Percentiles rank a stretch among this genome's conserved stretches.
phyloP scores from a whole-genome alignment of 2,329 filamentous ascomycete species.

The Colletotrichum gloeosporioides region DNA sequence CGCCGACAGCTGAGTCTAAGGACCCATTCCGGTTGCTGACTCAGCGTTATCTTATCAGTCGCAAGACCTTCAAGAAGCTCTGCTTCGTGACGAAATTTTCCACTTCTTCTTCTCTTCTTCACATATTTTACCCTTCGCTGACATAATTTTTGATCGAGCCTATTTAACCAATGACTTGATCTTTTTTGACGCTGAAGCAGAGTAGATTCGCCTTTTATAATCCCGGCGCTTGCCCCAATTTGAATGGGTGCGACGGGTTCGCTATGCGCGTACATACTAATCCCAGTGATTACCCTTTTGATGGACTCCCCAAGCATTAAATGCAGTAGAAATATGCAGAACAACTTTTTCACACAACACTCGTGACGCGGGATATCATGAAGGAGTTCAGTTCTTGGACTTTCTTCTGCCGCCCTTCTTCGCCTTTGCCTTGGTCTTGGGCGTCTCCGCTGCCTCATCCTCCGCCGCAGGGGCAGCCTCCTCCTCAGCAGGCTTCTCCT shows the following conservation, averaged over 20 bases:
- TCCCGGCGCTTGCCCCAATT: conserved; percentile 55
- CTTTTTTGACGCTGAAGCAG: conserved; percentile 58
- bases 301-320: neutral
- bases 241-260: conserved; percentile 61
- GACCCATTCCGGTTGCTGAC: neutral
- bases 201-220: conserved; percentile 63
- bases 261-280: conserved; percentile 63
- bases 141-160: conserved; percentile 39
- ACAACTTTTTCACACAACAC: neutral
- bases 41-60: conserved; percentile 19
- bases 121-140: conserved; percentile 53
- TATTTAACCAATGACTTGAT: conserved; percentile 44
- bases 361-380: conserved; percentile 17
- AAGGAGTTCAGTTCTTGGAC: conserved; percentile 38
- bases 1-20: neutral
- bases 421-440: conserved; percentile 37
- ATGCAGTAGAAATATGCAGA: neutral
- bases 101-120: conserved; percentile 37
- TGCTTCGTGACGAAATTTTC: neutral
- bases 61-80: neutral
- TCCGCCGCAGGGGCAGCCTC: conserved; percentile 32
- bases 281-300: neutral
- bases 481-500: conserved; percentile 41
- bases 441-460: conserved; percentile 28
- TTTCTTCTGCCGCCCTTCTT: conserved; percentile 32